Base-by-base conservation (phyloP, 306 rosid species). In the Fragaria iinumae region DNA sequence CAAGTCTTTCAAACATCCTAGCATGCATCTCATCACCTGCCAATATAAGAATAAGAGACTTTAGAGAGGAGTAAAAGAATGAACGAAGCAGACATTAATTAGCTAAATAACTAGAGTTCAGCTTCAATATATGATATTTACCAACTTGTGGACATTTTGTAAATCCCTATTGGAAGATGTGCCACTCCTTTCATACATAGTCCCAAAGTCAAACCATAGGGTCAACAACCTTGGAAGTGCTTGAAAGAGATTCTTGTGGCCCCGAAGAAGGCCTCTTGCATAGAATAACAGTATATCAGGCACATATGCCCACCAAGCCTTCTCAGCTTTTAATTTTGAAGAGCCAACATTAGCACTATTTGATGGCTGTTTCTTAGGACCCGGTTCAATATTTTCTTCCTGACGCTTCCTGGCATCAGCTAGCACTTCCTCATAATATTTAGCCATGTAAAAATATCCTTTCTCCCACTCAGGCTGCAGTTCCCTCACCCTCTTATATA, bases 201-300 rank as follows among this genome's bases (percentile, higher is more conserved):
- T 92, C 74, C 98, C 98, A 76, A 92, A 95, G 81, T 92, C 98
- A 87, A 95, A 95, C 98, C 97, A 95, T 66, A 95, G 81, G 80
- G 98, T 95, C 81, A 95, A 85, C 85, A 95, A 82, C 89, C 97
- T 90, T 67, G 97, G 98, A 84, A 95, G 97, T 84, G 97, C 98
- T 83, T 87, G 98, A 86, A 95, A 95, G 69, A 95, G 90, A 90
- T 90, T 95, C 81, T 86, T 95, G 91, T 95, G 97, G 39, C 98
- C 98, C 85, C 90, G 81, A 81, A 89, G 97, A 86, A 95, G 92
- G 74, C 98, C 98, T 76, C 84, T 95, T 57, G 98, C 98, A 84
- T 95, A 95, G 82, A 88, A 92, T 84, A 90, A 81, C 76, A 95
- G 79, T 62, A 95, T 95, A n/a, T 92, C 98, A 41, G 97, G 92